These are phyloP conservation scores for Millerozyma miso DNA, from an alignment of 805 yeast genomes.

Conservation along the genomic window DNA sequence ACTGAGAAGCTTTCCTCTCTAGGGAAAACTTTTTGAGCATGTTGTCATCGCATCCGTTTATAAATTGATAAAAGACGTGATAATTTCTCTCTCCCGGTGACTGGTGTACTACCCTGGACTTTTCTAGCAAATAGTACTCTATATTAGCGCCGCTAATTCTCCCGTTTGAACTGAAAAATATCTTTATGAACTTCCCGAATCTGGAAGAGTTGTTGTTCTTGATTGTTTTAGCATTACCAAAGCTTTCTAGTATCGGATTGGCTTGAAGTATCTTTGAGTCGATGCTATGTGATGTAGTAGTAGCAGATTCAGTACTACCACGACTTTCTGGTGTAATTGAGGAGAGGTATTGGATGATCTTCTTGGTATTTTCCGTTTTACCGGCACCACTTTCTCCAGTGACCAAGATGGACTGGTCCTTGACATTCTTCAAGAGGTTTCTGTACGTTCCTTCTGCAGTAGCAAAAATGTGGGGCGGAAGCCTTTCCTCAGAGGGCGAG, in stretches of 20 bases:
- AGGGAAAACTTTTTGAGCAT: slow-evolving; percentile 46
- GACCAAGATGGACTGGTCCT: slow-evolving; percentile 88
- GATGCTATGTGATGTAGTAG: slow-evolving; percentile 37
- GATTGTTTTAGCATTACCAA: slow-evolving; percentile 95
- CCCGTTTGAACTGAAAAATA: slow-evolving; percentile 63
- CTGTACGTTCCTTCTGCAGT: slow-evolving; percentile 79
- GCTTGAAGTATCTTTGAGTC: slow-evolving; percentile 88
- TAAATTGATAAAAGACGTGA: slow-evolving; percentile 86
- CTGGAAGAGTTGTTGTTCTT: slow-evolving; percentile 92
- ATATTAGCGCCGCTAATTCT: slow-evolving; percentile 83
- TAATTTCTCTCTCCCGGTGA: slow-evolving; percentile 79
- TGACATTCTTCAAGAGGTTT: slow-evolving; percentile 60
- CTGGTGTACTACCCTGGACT: slow-evolving; percentile 85
- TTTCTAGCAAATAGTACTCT: slow-evolving; percentile 91
- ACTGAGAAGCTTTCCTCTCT: slow-evolving; percentile 32
- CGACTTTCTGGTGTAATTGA: slow-evolving; percentile 49
- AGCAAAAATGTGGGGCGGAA: slow-evolving; percentile 87
- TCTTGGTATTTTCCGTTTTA: slow-evolving; percentile 95
- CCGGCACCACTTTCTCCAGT: slow-evolving; percentile 99
- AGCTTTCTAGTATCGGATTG: slow-evolving; percentile 91
- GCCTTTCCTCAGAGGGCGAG: slow-evolving; percentile 24
- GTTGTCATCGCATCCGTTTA: slow-evolving; percentile 57
- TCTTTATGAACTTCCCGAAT: slow-evolving; percentile 92
- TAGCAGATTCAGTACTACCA: slow-evolving; percentile 4
- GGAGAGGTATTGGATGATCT: slow-evolving; percentile 86